A percentile compares a stretch with the other conserved stretches of the same genome.
These are phyloP conservation scores for Cladophialophora carrionii DNA, from an alignment of 2,329 filamentous ascomycete species.

Conservation along the genomic window DNA sequence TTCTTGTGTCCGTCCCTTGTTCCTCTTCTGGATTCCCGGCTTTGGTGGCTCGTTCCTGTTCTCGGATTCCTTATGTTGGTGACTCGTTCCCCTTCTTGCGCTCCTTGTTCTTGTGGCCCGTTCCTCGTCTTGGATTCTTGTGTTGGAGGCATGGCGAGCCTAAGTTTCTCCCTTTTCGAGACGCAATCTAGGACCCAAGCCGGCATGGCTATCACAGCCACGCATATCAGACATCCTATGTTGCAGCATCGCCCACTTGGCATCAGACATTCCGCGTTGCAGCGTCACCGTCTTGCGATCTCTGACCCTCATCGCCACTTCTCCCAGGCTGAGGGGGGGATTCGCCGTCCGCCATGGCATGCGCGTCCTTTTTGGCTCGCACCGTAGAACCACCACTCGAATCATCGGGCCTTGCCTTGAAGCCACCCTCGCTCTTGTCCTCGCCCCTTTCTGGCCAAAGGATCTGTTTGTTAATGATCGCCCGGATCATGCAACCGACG, in stretches of 20 bases:
- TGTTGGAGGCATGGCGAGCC: too few relatives aligned
- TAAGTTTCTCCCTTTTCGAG: too few relatives aligned
- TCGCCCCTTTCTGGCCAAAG: slow-evolving; percentile 75
- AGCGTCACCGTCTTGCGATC: background rate
- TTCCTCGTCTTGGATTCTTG: too few relatives aligned
- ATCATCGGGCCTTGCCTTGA: slow-evolving; percentile 38
- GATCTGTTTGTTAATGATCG: slow-evolving; percentile 68
- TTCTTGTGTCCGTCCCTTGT: too few relatives aligned
- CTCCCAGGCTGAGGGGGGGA: background rate
- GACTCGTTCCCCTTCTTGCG: too few relatives aligned
- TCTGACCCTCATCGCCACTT: background rate
- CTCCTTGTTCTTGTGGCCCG: too few relatives aligned
- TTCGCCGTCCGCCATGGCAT: background rate
- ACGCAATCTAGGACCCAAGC: too few relatives aligned
- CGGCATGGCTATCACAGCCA: too few relatives aligned
- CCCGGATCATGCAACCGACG: slow-evolving; percentile 69
- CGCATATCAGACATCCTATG: too few relatives aligned
- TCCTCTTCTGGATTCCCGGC: too few relatives aligned
- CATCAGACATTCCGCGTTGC: background rate
- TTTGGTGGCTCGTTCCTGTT: too few relatives aligned
- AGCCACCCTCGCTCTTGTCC: slow-evolving; percentile 63
- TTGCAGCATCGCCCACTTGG: background rate
- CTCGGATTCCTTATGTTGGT: too few relatives aligned
- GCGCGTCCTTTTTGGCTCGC: background rate
- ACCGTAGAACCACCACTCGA: background rate